Conservation (phyloP, 2,329 filamentous ascomycete species). For the Xylaria sp. region DNA sequence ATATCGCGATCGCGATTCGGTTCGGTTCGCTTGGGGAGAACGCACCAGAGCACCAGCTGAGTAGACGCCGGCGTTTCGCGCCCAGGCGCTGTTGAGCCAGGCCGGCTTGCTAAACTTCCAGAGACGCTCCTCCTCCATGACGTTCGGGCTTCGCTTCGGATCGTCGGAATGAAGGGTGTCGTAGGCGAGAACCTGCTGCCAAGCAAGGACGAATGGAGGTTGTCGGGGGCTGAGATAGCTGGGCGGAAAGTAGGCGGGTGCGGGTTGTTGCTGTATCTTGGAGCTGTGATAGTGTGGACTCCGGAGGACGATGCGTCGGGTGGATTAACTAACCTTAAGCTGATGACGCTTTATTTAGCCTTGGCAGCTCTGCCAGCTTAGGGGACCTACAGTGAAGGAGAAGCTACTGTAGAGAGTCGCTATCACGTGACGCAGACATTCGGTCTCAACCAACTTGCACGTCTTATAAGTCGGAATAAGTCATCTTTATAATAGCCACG, state of each 20-base stretch:
- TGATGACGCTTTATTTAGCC: constrained; percentile 26
- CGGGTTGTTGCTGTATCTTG: not conserved
- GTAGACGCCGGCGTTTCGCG: constrained; percentile 72
- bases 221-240: not conserved
- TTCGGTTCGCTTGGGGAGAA: constrained; percentile 32
- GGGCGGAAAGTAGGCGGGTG: not conserved
- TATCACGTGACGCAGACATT: constrained; percentile 11
- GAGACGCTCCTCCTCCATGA: constrained; percentile 72
- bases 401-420: not conserved
- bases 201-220: not conserved
- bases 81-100: constrained; percentile 72
- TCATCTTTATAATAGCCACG: not conserved
- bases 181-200: not conserved
- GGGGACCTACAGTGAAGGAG: too few relatives aligned
- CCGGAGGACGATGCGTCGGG: not conserved
- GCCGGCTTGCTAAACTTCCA: constrained; percentile 74
- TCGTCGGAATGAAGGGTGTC: not conserved
- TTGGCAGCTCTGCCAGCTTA: not conserved
- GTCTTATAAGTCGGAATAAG: too few relatives aligned
- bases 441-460: too few relatives aligned
- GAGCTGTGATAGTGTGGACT: not conserved
- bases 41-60: constrained; percentile 69
- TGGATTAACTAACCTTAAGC: not conserved
- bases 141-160: constrained; percentile 33
- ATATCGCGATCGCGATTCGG: not conserved